A percentile compares a stretch with the other conserved stretches of the same genome.
Evolutionary conservation across 441 rosid genomes (phyloP).

Genomic region (Erodium texanum): DNA sequence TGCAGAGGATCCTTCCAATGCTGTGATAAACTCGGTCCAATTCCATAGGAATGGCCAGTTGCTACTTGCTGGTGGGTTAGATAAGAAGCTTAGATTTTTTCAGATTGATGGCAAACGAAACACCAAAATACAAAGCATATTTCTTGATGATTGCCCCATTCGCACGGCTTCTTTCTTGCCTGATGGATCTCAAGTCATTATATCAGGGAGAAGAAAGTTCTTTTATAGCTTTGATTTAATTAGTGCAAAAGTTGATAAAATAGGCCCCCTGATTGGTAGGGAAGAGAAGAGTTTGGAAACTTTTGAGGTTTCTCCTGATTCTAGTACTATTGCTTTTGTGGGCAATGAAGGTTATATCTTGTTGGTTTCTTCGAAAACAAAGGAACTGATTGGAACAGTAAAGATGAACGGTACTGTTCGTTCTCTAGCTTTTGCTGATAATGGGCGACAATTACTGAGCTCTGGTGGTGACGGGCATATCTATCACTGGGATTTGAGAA

Average conservation of each 20-base stretch:
- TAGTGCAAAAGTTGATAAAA: slow-evolving; percentile 66
- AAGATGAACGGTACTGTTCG: slow-evolving; percentile 88
- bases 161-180: slow-evolving; percentile 74
- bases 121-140: slow-evolving; percentile 73
- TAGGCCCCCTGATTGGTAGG: slow-evolving; percentile 81
- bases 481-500: slow-evolving; percentile 83
- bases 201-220: slow-evolving; percentile 83
- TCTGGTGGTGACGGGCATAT: slow-evolving; percentile 87
- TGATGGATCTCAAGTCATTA: slow-evolving; percentile 79
- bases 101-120: slow-evolving; percentile 89
- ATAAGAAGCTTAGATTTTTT: slow-evolving; percentile 61
- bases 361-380: slow-evolving; percentile 71
- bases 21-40: slow-evolving; percentile 65
- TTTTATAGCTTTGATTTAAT: slow-evolving; percentile 83
- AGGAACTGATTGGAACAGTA: slow-evolving; percentile 69
- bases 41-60: slow-evolving; percentile 80
- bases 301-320: slow-evolving; percentile 81
- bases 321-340: slow-evolving; percentile 60
- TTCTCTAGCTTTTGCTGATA: slow-evolving; percentile 54
- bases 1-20: slow-evolving; percentile 56
- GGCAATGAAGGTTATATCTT: slow-evolving; percentile 81
- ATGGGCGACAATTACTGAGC: slow-evolving; percentile 65
- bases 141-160: slow-evolving; percentile 81
- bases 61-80: slow-evolving; percentile 69
- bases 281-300: slow-evolving; percentile 89